Conservation (phyloP, 331 rosid genomes). For the Rosa hybrid region DNA sequence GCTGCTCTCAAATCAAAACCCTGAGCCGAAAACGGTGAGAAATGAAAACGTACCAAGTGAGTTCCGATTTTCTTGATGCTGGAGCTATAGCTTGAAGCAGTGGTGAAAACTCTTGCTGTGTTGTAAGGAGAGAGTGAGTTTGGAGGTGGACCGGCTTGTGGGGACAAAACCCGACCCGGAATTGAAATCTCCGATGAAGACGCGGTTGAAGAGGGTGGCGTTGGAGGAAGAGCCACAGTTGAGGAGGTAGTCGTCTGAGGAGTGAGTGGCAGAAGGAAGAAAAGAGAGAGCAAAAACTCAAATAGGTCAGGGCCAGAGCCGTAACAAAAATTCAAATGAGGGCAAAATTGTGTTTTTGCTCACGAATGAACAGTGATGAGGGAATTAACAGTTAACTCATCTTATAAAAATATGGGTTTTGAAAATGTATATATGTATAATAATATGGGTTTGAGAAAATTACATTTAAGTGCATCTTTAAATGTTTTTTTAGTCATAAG, state of each 20-base stretch:
- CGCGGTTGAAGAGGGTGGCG: constrained; percentile 47
- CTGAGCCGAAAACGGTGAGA: constrained; percentile 63
- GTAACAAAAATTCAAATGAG: no score
- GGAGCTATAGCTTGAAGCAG: constrained; percentile 54
- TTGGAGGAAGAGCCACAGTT: constrained; percentile 75
- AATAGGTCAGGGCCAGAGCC: no score
- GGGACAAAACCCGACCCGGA: constrained; percentile 50
- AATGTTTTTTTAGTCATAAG: no score
- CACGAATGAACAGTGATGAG: no score
- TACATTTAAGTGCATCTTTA: no score
- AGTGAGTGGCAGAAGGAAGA: constrained; percentile 31
- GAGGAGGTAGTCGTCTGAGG: constrained; percentile 72
- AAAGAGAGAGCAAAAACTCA: no score
- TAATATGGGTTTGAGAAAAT: no score
- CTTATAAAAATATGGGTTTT: no score
- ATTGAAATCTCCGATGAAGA: constrained; percentile 55
- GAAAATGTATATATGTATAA: no score
- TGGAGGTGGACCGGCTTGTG: constrained; percentile 39
- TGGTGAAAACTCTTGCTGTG: constrained; percentile 71
- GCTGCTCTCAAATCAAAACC: constrained; percentile 19
- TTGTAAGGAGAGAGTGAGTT: constrained; percentile 8
- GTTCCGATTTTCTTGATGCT: constrained; percentile 60
- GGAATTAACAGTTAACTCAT: no score
- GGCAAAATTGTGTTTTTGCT: no score
- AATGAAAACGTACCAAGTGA: constrained; percentile 82